Evolutionary conservation across 768 basidiomycete genomes (phyloP), one percentile per base, ranked within the genome.

Genomic region (Phlegmacium glaucopus): DNA sequence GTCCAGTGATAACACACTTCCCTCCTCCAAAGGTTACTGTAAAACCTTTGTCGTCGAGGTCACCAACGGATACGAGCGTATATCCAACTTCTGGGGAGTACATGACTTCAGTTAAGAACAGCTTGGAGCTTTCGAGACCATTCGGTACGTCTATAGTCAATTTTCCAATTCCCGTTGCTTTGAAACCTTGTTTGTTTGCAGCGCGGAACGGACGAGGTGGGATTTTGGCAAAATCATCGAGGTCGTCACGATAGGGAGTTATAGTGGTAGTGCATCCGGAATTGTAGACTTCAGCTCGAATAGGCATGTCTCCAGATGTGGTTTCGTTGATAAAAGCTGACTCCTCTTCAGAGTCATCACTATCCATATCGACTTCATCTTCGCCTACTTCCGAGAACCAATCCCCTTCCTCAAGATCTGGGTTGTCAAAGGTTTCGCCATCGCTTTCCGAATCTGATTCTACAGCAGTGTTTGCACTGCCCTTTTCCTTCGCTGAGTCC

Each of bases 91-190:
- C n/a, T n/a, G n/a, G n/a, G n/a, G n/a, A n/a, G n/a, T n/a, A n/a
- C n/a, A 72, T 48, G 25, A 71, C 68, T 43, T 70, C 58, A 1
- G 58, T 64, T 25, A 72, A 60, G 9, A 48, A 48, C 9, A 70
- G 47, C 17, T 63, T 49, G 4, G 55, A 55, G 37, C 43, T 11
- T 36, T 63, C 52, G 30, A 49, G 49, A 32, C 65, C 65, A 52
- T 69, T 65, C 11, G 65, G 67, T 40, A 71, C 53, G 28, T 65
- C 55, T 6, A 71, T 50, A 3, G 55, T 42, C 46, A 70, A 48
- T 18, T 69, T 61, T 7, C 65, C 66, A 15, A 42, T 55, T 9
- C 65, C 62, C 9, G 51, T 46, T 13, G 64, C 67, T 28, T 46
- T 57, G 55, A 71, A 72, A 6, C 34, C 39, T 29, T 65, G 49